phyloP scores from a whole-genome alignment of 2,329 filamentous ascomycete species.

The Chaetomiaceae sp. region DNA sequence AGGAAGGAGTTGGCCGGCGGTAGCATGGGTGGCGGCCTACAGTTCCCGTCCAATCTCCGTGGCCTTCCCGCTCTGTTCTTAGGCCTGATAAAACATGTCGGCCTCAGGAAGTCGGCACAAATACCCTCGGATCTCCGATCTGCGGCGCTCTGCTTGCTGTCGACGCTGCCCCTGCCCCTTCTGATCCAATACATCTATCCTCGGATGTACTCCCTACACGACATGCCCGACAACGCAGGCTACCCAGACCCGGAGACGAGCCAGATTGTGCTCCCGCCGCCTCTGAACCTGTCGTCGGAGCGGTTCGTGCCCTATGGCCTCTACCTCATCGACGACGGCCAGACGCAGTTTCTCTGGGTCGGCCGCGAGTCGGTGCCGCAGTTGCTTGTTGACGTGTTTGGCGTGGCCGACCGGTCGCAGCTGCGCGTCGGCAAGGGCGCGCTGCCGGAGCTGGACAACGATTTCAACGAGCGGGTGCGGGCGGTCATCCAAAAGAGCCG shows the following conservation, averaged over 20 bases:
- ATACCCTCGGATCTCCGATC: constrained; percentile 92
- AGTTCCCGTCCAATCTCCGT: constrained; percentile 89
- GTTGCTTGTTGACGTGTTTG: constrained; percentile 85
- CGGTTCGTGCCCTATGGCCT: constrained; percentile 83
- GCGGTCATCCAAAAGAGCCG: constrained; percentile 88
- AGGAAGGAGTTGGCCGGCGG: constrained; percentile 94
- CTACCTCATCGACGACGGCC: constrained; percentile 94
- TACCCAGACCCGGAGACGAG: constrained; percentile 80
- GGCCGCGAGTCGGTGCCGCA: constrained; percentile 90
- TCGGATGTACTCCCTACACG: constrained; percentile 79
- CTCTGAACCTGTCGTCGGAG: constrained; percentile 82
- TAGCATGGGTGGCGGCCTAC: constrained; percentile 90
- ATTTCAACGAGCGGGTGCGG: constrained; percentile 92
- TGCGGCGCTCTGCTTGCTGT: constrained; percentile 88
- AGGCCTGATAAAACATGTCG: constrained; percentile 92
- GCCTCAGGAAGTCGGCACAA: constrained; percentile 85
- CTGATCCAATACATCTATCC: constrained; percentile 92
- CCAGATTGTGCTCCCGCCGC: constrained; percentile 81
- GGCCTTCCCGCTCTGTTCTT: constrained; percentile 87
- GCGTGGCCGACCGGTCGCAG: constrained; percentile 73
- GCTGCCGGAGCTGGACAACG: constrained; percentile 83
- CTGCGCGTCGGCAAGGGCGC: constrained; percentile 88
- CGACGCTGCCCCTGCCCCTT: constrained; percentile 83
- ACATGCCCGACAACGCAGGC: constrained; percentile 94
- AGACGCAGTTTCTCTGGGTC: constrained; percentile 97